Evolutionary conservation across 2,329 filamentous ascomycete genomes (phyloP), one percentile per base, ranked within the genome.

Genomic region (Penicillium sp.): DNA sequence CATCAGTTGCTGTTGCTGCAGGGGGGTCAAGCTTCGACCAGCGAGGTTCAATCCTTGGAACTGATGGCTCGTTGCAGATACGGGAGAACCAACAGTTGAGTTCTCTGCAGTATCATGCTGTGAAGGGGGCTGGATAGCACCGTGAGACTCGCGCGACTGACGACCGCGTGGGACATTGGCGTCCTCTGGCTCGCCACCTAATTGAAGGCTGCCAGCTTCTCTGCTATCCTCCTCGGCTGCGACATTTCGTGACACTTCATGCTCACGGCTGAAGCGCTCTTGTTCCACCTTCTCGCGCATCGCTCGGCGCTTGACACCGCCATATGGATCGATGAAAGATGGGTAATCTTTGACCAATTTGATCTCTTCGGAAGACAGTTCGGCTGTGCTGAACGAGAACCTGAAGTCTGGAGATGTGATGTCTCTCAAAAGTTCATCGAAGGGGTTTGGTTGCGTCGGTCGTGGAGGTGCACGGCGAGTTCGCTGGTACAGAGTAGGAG

Each of bases 151-250:
- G 63, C 82, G 77, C 38, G 74, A 74, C 47, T 84, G 83, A 16
- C 79, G 58, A 54, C 67, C 69, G 49, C 73, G 67, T 0, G 71
- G 65, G 5, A 69, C 75, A 21, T 91, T 87, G 58, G 84, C 82
- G 62, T 96, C 91, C 70, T 97, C 93, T 0, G 93, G 93, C 70
- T 97, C 93, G 42, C 93, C 93, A 54, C 93, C 93, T 16, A 97
- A 81, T 55, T 95, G 92, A 54, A 94, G 80, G 70, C 93, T 97
- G 13, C 90, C 90, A 62, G 89, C 89, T 72, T 94, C 92, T 1
- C 86, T 85, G 53, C 89, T 88, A 54, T 90, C 91, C 60, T 96
- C 92, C 27, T 81, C 80, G 43, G 82, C 79, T 4, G 75, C 73
- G 14, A 77, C 73, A 22, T 79, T 77, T 59, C 81, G 79, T 18